phyloP scores from a whole-genome alignment of 2,329 filamentous ascomycete genomes.

The Ceratocystis harringtonii region DNA sequence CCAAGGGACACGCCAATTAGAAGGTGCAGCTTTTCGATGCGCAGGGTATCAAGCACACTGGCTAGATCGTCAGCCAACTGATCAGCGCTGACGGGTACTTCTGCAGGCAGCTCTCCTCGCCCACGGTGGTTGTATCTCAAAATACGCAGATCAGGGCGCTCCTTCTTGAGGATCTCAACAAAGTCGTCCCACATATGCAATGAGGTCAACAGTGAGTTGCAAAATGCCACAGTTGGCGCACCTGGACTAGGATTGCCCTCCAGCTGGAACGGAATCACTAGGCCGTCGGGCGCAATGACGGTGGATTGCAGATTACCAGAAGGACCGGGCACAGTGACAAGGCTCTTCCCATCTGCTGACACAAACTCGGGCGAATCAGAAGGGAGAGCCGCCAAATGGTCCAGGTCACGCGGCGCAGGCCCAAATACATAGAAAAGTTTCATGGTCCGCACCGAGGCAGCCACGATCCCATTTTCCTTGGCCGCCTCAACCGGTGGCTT shows the following conservation, averaged over 20 bases:
- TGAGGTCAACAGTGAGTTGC: slow-evolving; percentile 67
- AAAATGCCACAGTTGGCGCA: slow-evolving; percentile 59
- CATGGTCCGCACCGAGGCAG: slow-evolving; percentile 46
- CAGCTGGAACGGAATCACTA: slow-evolving; percentile 56
- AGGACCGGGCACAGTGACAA: slow-evolving; percentile 24
- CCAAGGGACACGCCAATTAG: slow-evolving; percentile 69
- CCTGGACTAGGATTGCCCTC: slow-evolving; percentile 53
- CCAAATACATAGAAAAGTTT: slow-evolving; percentile 69
- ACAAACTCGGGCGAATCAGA: slow-evolving; percentile 34
- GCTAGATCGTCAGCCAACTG: slow-evolving; percentile 53
- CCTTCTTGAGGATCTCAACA: slow-evolving; percentile 42
- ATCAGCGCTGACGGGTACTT: slow-evolving; percentile 42
- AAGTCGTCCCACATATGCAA: slow-evolving; percentile 71
- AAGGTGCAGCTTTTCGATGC: slow-evolving; percentile 49
- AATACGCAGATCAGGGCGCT: slow-evolving; percentile 52
- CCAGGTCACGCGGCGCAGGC: slow-evolving; percentile 53
- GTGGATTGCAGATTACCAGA: slow-evolving; percentile 53
- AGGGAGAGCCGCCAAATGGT: slow-evolving; percentile 37
- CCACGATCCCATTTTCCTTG: slow-evolving; percentile 46
- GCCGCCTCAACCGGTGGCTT: slow-evolving; percentile 35
- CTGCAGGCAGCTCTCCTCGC: slow-evolving; percentile 36
- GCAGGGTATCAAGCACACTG: slow-evolving; percentile 50
- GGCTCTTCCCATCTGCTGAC: slow-evolving; percentile 32
- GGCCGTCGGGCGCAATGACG: slow-evolving; percentile 43
- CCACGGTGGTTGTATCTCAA: slow-evolving; percentile 68